phyloP scores from a whole-genome alignment of 306 rosid species.

The Alnus rubra region DNA sequence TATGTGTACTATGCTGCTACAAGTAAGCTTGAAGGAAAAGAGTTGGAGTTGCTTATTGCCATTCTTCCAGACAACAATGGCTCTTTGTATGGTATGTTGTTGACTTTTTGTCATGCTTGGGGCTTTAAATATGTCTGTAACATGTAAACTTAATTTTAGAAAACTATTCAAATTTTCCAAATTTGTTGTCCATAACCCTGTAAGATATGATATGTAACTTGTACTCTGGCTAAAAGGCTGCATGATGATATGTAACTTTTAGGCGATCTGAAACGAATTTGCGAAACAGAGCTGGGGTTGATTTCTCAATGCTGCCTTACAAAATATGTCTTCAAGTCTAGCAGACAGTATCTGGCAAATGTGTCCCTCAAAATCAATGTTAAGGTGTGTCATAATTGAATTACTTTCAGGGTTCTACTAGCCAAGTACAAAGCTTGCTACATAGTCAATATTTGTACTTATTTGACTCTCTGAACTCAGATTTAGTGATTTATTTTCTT shows the following conservation, averaged over 20 bases:
- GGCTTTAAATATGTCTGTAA: background rate
- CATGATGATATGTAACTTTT: slow-evolving; percentile 11
- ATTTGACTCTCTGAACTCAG: background rate
- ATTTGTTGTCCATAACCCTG: background rate
- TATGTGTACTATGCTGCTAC: slow-evolving; percentile 39
- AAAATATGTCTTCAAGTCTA: slow-evolving; percentile 59
- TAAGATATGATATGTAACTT: slow-evolving; percentile 3
- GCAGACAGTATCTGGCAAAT: slow-evolving; percentile 67
- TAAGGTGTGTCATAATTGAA: slow-evolving; percentile 37
- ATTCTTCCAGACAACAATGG: slow-evolving; percentile 59
- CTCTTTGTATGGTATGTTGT: slow-evolving; percentile 44
- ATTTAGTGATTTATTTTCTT: background rate
- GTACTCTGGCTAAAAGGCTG: slow-evolving; percentile 19
- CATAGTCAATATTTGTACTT: background rate
- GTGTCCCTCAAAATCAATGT: slow-evolving; percentile 68
- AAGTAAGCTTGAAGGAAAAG: slow-evolving; percentile 47
- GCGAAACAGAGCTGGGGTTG: slow-evolving; percentile 68
- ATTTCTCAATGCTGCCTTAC: slow-evolving; percentile 74
- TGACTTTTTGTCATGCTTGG: background rate
- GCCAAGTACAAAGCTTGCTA: slow-evolving; percentile 3
- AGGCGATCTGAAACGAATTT: slow-evolving; percentile 74
- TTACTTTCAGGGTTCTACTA: slow-evolving; percentile 12
- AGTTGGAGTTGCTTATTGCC: slow-evolving; percentile 50
- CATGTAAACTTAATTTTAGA: background rate
- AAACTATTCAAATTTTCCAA: background rate